Percentiles rank a stretch among this genome's conserved stretches.
Conservation (phyloP, 306 rosid species). For the Gleditsia sinensis region DNA sequence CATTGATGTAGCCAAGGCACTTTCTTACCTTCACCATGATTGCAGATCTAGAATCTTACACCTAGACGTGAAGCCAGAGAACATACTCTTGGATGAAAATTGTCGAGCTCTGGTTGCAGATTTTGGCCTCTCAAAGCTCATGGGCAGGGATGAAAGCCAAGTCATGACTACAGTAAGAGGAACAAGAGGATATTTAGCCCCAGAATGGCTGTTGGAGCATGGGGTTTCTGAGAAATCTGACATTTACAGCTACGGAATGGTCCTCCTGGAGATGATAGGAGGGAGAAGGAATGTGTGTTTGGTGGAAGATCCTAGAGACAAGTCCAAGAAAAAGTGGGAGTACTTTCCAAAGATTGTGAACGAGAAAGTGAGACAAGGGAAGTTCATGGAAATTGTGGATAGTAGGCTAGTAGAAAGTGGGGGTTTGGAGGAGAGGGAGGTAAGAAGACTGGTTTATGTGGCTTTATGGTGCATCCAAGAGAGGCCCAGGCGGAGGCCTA, state of each 20-base stretch:
- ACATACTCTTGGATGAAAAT: slow-evolving; percentile 75
- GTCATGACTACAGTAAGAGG: slow-evolving; percentile 77
- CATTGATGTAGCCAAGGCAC: slow-evolving; percentile 75
- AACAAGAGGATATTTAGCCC: slow-evolving; percentile 89
- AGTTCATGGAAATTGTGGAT: slow-evolving; percentile 76
- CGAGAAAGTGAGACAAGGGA: slow-evolving; percentile 70
- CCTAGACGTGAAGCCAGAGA: slow-evolving; percentile 93
- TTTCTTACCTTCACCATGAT: slow-evolving; percentile 81
- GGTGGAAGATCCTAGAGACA: slow-evolving; percentile 41
- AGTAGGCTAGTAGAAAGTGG: slow-evolving; percentile 47
- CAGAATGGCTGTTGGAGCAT: slow-evolving; percentile 84
- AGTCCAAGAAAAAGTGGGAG: slow-evolving; percentile 50
- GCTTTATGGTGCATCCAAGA: slow-evolving; percentile 96
- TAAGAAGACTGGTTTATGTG: slow-evolving; percentile 56
- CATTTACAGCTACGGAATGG: slow-evolving; percentile 88
- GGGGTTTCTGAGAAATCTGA: slow-evolving; percentile 89
- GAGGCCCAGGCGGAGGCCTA: slow-evolving; percentile 72
- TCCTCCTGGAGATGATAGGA: slow-evolving; percentile 80
- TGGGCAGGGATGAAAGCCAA: slow-evolving; percentile 71
- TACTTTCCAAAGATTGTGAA: slow-evolving; percentile 72
- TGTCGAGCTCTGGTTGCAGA: slow-evolving; percentile 65
- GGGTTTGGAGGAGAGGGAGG: slow-evolving; percentile 62
- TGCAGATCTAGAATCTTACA: slow-evolving; percentile 79
- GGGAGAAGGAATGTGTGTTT: slow-evolving; percentile 67
- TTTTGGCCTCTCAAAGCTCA: slow-evolving; percentile 81